phyloP scores from a whole-genome alignment of 441 rosid genomes.

The Flueggea neowawraea region DNA sequence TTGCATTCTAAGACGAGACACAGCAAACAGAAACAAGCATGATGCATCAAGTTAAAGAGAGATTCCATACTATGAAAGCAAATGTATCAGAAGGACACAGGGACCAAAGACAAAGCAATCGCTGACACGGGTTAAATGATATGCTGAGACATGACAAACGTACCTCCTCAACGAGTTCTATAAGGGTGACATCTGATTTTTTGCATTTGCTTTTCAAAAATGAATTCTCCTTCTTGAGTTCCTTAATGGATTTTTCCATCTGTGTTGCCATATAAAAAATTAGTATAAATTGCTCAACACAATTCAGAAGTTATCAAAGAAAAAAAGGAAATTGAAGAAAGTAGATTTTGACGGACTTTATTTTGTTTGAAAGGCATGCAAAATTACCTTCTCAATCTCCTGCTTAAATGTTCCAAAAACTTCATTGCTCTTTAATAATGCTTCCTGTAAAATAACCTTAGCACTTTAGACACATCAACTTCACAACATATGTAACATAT shows the following conservation, averaged over 20 bases:
- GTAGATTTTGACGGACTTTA: too few relatives aligned
- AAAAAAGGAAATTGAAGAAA: background rate
- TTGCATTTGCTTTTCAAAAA: conserved; percentile 89
- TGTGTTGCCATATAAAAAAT: conserved; percentile 16
- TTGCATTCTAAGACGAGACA: too few relatives aligned
- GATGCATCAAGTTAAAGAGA: too few relatives aligned
- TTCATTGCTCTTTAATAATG: conserved; percentile 83
- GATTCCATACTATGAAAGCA: background rate
- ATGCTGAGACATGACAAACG: background rate
- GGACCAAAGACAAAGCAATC: background rate
- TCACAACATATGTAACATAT: background rate
- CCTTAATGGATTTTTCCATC: conserved; percentile 87
- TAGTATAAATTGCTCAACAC: background rate
- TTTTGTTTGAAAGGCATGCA: conserved; percentile 8
- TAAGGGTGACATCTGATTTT: conserved; percentile 70
- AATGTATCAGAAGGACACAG: background rate
- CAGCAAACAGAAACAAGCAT: too few relatives aligned
- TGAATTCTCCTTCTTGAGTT: conserved; percentile 78
- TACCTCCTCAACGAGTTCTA: conserved; percentile 92
- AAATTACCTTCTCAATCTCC: conserved; percentile 82
- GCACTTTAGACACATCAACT: conserved; percentile 7
- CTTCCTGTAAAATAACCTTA: conserved; percentile 55
- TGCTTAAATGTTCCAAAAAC: conserved; percentile 92
- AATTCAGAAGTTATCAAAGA: background rate
- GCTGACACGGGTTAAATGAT: background rate